Percentiles rank a stretch among this genome's conserved stretches.
phyloP scores from a whole-genome alignment of 2,329 filamentous ascomycete species.

The Aspergillus sp. region DNA sequence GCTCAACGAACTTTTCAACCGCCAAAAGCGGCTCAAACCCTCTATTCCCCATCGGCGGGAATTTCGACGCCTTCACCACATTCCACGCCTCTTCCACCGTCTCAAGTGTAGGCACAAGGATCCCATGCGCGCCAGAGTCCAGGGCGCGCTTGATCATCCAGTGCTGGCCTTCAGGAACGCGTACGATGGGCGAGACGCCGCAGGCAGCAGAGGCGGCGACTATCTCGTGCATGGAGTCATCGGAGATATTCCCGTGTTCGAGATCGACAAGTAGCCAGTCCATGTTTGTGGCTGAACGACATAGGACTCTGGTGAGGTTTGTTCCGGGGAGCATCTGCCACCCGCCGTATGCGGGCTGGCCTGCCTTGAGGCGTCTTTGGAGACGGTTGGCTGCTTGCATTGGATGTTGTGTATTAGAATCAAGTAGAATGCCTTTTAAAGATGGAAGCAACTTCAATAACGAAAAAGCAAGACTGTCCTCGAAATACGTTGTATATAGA shows the following conservation, averaged over 20 bases:
- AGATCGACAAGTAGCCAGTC: constrained; percentile 59
- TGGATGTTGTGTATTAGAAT: too few species aligned
- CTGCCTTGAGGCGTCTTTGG: not conserved
- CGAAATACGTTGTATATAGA: too few species aligned
- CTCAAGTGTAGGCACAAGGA: constrained; percentile 52
- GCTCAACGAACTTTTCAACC: too few species aligned
- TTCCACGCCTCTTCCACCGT: constrained; percentile 48
- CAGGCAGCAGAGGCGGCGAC: constrained; percentile 24
- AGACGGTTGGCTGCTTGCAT: too few species aligned
- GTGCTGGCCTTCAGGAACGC: constrained; percentile 15
- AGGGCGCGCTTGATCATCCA: constrained; percentile 27
- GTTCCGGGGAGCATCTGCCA: not conserved
- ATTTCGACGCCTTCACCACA: constrained; percentile 26
- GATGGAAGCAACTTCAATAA: too few species aligned
- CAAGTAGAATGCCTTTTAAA: too few species aligned
- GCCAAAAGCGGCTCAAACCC: not conserved
- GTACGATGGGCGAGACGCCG: constrained; percentile 24
- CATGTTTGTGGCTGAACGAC: constrained; percentile 28
- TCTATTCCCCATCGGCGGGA: constrained; percentile 24
- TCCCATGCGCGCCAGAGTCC: constrained; percentile 37
- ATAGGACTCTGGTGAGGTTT: not conserved
- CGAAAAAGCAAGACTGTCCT: too few species aligned
- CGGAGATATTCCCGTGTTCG: constrained; percentile 28
- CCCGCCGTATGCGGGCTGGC: not conserved
- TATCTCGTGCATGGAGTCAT: constrained; percentile 29